Base-by-base conservation (phyloP, 2,329 filamentous ascomycete genomes). In the Epichloe aotearoae region DNA sequence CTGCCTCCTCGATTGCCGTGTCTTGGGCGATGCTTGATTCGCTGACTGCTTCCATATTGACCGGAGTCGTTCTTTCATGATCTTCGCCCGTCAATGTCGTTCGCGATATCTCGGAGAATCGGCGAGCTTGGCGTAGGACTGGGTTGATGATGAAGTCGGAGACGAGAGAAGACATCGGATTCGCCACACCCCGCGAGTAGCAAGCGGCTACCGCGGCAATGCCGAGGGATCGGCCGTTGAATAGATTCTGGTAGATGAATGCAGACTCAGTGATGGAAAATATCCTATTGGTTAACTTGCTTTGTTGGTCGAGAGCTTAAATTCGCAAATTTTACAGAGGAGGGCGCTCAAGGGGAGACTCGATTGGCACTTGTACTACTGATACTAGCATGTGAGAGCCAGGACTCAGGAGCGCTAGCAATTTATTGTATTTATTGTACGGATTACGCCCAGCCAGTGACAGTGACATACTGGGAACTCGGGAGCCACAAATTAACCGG, bases 71-170 rank as follows among this genome's bases (percentile, higher is more conserved):
- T 33, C 58, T 45, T 19, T 61, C 57, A 55, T 65, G 64, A 58
- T 62, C 61, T 56, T 64, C 66, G 56, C 61, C 62, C 59, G 58
- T 54, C 58, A 71, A 57, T 55, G 64, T 68, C 23, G 67, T 62
- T 50, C 69, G 65, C 33, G 70, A 72, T 53, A 71, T 70, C 58
- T 72, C 70, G 46, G 81, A 83, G 61, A 84, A 77, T 55, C 79
- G 77, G 55, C 79, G 77, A 59, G 80, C 80, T 66, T 83, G 80
- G 63, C 80, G 77, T 57, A 83, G 67, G 59, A 83, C 79, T 52
- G 81, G 80, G 55, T 82, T 82, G 65, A 83, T 80, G 58, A 83
- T 68, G 62, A 82, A 82, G 54, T 82, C 77, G 60, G 79, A 76
- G 50, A 84, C 79, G 59, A 83, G 69, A 58, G 74, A 80, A 64